A percentile compares a stretch with the other conserved stretches of the same genome.
These are phyloP conservation scores for Entomortierella parvispora DNA, from an alignment of 192 early-diverging fungal species.

Conservation along the genomic window DNA sequence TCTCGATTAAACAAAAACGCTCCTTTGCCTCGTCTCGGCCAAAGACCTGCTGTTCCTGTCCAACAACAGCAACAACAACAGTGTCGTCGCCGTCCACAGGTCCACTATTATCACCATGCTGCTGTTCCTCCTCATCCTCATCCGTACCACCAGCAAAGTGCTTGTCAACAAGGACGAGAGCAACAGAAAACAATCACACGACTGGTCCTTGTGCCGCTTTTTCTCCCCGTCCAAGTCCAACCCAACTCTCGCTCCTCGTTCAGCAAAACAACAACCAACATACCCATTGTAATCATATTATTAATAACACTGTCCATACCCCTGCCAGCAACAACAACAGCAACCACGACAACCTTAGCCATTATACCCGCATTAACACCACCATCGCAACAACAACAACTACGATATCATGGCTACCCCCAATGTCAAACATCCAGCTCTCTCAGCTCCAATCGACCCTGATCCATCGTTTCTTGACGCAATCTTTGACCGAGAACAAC, in stretches of 20 bases:
- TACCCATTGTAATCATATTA: not conserved
- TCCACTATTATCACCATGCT: too few species aligned
- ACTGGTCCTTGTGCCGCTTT: not conserved
- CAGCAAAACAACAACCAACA: not conserved
- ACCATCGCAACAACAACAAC: not conserved
- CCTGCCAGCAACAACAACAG: not conserved
- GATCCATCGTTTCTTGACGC: slow-evolving; percentile 26
- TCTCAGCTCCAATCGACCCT: slow-evolving; percentile 29
- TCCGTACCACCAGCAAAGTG: not conserved
- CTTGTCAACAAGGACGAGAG: not conserved
- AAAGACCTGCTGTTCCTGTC: slow-evolving; percentile 3
- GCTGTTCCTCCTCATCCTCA: too few species aligned
- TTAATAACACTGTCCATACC: not conserved
- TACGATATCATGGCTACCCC: slow-evolving; percentile 20
- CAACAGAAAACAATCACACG: slow-evolving; percentile 19
- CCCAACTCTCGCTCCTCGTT: slow-evolving; percentile 27
- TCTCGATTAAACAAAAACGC: slow-evolving; percentile 21
- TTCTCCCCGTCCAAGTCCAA: slow-evolving; percentile 8
- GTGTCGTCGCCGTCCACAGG: too few species aligned
- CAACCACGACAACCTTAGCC: not conserved
- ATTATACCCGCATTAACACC: too few species aligned
- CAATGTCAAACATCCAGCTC: slow-evolving; percentile 29
- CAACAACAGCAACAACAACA: not conserved
- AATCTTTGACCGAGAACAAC: slow-evolving; percentile 21
- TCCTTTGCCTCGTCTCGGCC: slow-evolving; percentile 11